Base-by-base conservation (phyloP, 352 stramenopile species). In the Phytophthora citricola region DNA sequence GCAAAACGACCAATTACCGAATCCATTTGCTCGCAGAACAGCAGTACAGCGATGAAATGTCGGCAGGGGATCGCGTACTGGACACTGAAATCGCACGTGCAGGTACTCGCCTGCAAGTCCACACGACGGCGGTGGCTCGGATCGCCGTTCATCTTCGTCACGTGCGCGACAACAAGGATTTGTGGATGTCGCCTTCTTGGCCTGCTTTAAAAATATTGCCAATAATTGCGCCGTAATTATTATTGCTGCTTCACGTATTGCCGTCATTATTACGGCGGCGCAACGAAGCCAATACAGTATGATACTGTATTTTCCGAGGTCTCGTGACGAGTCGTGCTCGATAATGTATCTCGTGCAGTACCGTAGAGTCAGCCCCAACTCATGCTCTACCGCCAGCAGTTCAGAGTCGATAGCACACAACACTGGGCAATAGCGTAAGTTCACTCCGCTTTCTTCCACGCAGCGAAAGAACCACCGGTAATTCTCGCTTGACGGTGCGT, bases 301-400 rank as follows among this genome's bases (percentile, higher is more conserved):
- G 17, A 17, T 17, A 17, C 17, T 17, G 17, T 17, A 17, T 17
- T 17, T 17, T 17, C 17, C 17, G 17, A 17, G 17, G 17, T 17
- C 17, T 17, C 17, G 17, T 17, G 17, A 17, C 17, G 17, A 17
- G 17, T 85, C 78, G 8, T 66, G 69, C 45, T 89, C 78, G 32
- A 89, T 85, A 34, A 89, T 73, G 56, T 76, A 71, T n/a, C 63
- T 60, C 22, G 80, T 89, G 48, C 80, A 89, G 59, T 83, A 79
- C 5, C 76, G 71, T 29, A 87, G 66, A 5, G 70, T 85, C 17
- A 87, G 69, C 3, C 74, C 71, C 27, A 87, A 50, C 22, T 83
- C 67, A 15, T 20, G 53, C 34, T 84, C 78, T 34, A 87, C 47
- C 0, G 39, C 51, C 50, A 80, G 51, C 47, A 89, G 52, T 39